Base-by-base conservation (phyloP, 352 stramenopile genomes). In the Phytopythium litorale region DNA sequence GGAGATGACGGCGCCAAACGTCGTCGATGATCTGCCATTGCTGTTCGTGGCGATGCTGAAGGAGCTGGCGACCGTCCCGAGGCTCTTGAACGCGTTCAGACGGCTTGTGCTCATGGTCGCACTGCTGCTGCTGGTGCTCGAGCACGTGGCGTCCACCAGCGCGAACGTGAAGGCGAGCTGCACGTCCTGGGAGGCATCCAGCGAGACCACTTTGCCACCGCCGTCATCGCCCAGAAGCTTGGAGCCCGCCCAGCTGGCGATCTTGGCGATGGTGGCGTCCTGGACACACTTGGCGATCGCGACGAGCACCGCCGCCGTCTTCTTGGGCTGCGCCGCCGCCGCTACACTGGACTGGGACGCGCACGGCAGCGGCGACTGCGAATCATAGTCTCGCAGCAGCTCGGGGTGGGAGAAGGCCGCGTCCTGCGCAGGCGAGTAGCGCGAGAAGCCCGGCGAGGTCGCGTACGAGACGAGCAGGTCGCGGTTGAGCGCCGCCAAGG, bases 221-320 rank as follows among this genome's bases (percentile, higher is more conserved):
- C n/a, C 33, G 12, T 6, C 25, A 21, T 32, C 33, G 21, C 35
- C 35, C 19, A 6, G 21, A 35, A 58, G 53, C 53, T 58, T 58
- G 8, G 53, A 23, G 38, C 9, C 25, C 37, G 37, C 33, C 53
- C 53, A 58, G 53, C 16, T 49, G 2, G 37, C 53, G 35, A 58
- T 49, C 19, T 21, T 21, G 4, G 49, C 25, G 21, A 76, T 40
- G 6, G 56, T 71, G 45, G 64, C 60, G 42, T 84, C 62, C 57
- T 78, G 75, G 21, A 89, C 59, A 28, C 81, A 91, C 62, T 89
- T 87, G 63, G 79, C 88, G 67, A 91, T 73, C n/a, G 72, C 75
- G 16, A 91, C 58, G 18, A 89, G 58, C 35, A 91, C 78, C 6
- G 23, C 38, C 8, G 53, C 19, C 1, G 54, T 60, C 54, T 35